A percentile compares a stretch with the other conserved stretches of the same genome.
Conservation (phyloP, 2,329 filamentous ascomycete species). For the Cyphellophora attinorum region DNA sequence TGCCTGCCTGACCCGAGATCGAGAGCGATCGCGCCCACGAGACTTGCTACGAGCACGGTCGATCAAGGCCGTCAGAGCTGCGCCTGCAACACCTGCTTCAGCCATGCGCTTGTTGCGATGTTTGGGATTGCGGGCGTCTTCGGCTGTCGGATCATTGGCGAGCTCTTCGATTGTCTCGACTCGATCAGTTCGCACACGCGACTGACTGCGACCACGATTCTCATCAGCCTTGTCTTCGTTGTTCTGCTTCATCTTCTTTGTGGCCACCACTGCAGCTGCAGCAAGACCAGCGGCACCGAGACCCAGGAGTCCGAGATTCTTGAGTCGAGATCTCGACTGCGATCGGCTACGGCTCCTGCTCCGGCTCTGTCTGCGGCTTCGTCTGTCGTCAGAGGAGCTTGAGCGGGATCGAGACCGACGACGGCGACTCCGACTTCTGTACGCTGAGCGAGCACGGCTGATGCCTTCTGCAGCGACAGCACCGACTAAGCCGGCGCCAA, state of each 20-base stretch:
- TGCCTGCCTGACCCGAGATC: constrained; percentile 46
- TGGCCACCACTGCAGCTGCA: constrained; percentile 48
- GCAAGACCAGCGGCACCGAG: constrained; percentile 50
- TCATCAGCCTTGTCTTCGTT: constrained; percentile 39
- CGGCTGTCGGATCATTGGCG: constrained; percentile 16
- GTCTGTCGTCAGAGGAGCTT: constrained; percentile 30
- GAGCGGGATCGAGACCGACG: constrained; percentile 21
- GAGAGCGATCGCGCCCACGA: constrained; percentile 43
- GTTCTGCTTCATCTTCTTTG: constrained; percentile 41
- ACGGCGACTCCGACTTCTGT: constrained; percentile 36
- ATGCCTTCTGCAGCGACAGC: constrained; percentile 52
- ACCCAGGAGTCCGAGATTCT: constrained; percentile 43
- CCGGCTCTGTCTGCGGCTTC: constrained; percentile 24
- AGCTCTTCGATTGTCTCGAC: constrained; percentile 10
- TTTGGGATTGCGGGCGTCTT: constrained; percentile 28
- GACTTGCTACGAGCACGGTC: constrained; percentile 50
- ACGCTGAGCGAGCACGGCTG: constrained; percentile 39
- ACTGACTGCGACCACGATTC: constrained; percentile 25
- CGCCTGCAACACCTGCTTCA: constrained; percentile 52
- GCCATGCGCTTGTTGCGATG: constrained; percentile 51
- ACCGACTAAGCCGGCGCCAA: constrained; percentile 53
- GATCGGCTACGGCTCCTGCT: constrained; percentile 21
- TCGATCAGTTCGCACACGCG: constrained; percentile 8
- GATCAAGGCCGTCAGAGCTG: constrained; percentile 52
- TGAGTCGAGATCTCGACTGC: constrained; percentile 36